Percentiles rank a stretch among this genome's conserved stretches.
These are phyloP conservation scores for Malassezia pachydermatis DNA, from an alignment of 1,284 basidiomycete species.

Conservation along the genomic window DNA sequence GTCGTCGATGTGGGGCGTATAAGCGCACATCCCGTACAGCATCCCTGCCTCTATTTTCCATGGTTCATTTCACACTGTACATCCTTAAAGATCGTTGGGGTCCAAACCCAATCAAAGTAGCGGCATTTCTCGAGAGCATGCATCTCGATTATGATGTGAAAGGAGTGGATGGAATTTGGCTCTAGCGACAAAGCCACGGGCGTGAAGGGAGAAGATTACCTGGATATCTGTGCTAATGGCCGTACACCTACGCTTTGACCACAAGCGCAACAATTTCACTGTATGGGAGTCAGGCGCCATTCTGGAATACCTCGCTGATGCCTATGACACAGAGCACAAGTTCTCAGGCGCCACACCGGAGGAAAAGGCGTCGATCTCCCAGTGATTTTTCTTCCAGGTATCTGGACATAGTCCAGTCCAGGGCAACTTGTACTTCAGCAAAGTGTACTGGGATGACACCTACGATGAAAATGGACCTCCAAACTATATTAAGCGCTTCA, in stretches of 20 bases:
- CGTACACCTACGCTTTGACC: conserved; percentile 37
- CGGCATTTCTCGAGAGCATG: conserved; percentile 34
- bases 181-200: conserved; percentile 30
- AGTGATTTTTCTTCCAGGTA: conserved; percentile 36
- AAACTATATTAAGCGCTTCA: conserved; percentile 29
- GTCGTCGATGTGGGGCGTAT: too few relatives aligned
- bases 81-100: conserved; percentile 9
- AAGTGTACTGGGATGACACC: conserved; percentile 19
- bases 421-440: conserved; percentile 24
- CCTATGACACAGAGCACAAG: conserved; percentile 28
- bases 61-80: conserved; percentile 6
- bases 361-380: conserved; percentile 23
- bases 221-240: conserved; percentile 35
- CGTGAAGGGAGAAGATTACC: conserved; percentile 36
- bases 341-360: conserved; percentile 25
- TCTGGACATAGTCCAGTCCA: conserved; percentile 29
- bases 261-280: conserved; percentile 26
- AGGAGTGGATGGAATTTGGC: conserved; percentile 28
- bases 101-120: conserved; percentile 38
- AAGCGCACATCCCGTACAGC: too few relatives aligned
- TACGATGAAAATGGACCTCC: conserved; percentile 28
- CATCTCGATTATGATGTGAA: conserved; percentile 32
- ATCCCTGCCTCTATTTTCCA: too few relatives aligned
- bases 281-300: conserved; percentile 39
- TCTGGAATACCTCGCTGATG: conserved; percentile 31